Evolutionary conservation across 2,329 filamentous ascomycete species (phyloP).

Genomic region (Paradendryphiella salina): DNA sequence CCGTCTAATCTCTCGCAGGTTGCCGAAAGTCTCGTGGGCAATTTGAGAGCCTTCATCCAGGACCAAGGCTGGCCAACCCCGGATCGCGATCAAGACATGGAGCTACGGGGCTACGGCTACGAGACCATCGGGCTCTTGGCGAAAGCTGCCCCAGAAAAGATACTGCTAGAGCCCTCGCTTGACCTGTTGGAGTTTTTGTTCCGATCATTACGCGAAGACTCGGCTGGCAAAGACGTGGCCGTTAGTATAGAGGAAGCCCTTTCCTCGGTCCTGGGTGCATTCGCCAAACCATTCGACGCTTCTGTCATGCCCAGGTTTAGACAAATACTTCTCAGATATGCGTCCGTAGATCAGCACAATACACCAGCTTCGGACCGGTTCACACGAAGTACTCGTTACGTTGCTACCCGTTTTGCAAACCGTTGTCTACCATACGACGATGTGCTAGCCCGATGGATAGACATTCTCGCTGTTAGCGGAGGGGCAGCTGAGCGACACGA

Average conservation of each 20-base stretch:
- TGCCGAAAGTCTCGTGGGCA: constrained; percentile 68
- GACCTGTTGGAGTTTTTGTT: constrained; percentile 77
- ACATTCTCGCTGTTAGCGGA: constrained; percentile 77
- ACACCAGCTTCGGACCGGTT: constrained; percentile 47
- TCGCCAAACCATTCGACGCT: constrained; percentile 52
- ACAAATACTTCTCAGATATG: constrained; percentile 42
- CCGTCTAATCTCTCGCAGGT: constrained; percentile 64
- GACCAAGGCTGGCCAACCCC: constrained; percentile 81
- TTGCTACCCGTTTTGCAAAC: constrained; percentile 86
- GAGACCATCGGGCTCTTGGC: constrained; percentile 86
- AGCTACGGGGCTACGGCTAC: constrained; percentile 78
- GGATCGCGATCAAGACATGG: constrained; percentile 58
- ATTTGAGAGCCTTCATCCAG: constrained; percentile 73
- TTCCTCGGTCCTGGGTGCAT: constrained; percentile 71
- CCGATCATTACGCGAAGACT: constrained; percentile 77
- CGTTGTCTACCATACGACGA: constrained; percentile 80
- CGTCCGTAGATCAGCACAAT: constrained; percentile 19
- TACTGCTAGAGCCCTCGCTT: constrained; percentile 56
- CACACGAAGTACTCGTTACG: constrained; percentile 70
- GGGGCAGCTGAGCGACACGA: constrained; percentile 72
- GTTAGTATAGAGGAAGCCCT: constrained; percentile 89
- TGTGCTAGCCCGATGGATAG: constrained; percentile 80
- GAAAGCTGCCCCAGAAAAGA: constrained; percentile 63
- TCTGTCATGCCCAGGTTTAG: constrained; percentile 47
- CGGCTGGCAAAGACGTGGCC: constrained; percentile 70